Conservation (phyloP, 2,329 filamentous ascomycete species). For the Cercospora sp. region DNA sequence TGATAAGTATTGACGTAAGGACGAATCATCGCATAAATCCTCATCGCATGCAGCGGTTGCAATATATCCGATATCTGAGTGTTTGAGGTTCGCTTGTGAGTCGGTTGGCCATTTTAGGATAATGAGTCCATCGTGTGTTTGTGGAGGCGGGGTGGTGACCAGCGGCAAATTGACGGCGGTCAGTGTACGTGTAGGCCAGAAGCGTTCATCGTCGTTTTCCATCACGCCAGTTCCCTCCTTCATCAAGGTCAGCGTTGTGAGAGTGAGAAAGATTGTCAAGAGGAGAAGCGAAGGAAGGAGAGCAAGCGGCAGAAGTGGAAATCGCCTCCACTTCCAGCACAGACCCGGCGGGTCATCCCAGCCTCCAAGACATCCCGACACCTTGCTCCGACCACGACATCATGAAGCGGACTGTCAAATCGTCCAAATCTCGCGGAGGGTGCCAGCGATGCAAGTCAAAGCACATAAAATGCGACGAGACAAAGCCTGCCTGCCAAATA, state of each 20-base stretch:
- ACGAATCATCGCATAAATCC: background rate
- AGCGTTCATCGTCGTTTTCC: background rate
- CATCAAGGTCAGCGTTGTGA: background rate
- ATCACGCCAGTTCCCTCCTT: background rate
- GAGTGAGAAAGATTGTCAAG: background rate
- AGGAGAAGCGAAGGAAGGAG: background rate
- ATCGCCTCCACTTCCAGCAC: conserved; percentile 5
- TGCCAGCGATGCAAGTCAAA: conserved; percentile 35
- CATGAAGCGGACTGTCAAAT: conserved; percentile 23
- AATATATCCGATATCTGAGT: background rate
- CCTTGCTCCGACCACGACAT: background rate
- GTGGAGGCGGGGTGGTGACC: conserved; percentile 2
- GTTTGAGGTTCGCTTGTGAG: background rate
- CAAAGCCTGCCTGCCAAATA: conserved; percentile 43
- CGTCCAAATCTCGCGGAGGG: conserved; percentile 35
- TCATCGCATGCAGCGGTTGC: conserved; percentile 5
- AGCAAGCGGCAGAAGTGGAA: conserved; percentile 3
- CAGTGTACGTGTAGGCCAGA: background rate
- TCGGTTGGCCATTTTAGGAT: conserved; percentile 9
- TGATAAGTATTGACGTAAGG: background rate
- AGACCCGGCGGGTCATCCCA: background rate
- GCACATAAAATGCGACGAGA: conserved; percentile 47
- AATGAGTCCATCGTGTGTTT: conserved; percentile 5
- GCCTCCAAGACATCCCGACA: background rate
- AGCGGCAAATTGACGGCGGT: conserved; percentile 3